phyloP scores from a whole-genome alignment of 441 rosid genomes.

The Pelargonium myrrhifolium region DNA sequence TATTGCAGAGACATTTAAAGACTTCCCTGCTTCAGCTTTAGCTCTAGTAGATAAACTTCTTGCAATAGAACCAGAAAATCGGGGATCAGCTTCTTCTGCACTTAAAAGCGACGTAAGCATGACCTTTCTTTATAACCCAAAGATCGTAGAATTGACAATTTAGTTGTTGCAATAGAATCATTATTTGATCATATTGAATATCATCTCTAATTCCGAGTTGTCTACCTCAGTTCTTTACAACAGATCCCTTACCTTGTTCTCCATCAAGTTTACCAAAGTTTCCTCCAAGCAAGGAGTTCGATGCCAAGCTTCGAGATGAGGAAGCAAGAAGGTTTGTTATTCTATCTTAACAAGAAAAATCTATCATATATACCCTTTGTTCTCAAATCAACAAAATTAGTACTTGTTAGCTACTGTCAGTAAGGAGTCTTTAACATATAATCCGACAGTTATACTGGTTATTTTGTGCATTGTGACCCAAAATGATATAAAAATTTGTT shows the following conservation, averaged over 20 bases:
- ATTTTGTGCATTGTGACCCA: too few species aligned
- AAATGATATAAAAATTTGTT: too few species aligned
- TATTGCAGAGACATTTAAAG: constrained; percentile 86
- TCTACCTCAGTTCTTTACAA: constrained; percentile 52
- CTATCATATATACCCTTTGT: background rate
- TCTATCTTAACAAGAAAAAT: constrained; percentile 9
- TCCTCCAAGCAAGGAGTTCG: constrained; percentile 96
- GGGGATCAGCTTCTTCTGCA: constrained; percentile 77
- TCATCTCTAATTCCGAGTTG: background rate
- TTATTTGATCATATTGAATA: too few species aligned
- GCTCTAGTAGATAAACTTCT: constrained; percentile 80
- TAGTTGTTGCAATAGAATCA: background rate
- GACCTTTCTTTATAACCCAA: background rate
- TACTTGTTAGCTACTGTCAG: too few species aligned
- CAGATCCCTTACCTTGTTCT: constrained; percentile 76
- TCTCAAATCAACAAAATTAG: background rate
- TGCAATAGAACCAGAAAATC: constrained; percentile 77
- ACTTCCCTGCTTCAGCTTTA: constrained; percentile 79
- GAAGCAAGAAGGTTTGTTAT: constrained; percentile 71
- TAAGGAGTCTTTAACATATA: too few species aligned
- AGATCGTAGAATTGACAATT: background rate
- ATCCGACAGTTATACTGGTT: too few species aligned
- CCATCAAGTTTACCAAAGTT: constrained; percentile 88
- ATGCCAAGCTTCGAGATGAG: constrained; percentile 85
- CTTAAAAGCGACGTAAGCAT: constrained; percentile 65